These are phyloP conservation scores for Pythium oligandrum DNA, from an alignment of 352 stramenopile genomes.

Conservation along the genomic window DNA sequence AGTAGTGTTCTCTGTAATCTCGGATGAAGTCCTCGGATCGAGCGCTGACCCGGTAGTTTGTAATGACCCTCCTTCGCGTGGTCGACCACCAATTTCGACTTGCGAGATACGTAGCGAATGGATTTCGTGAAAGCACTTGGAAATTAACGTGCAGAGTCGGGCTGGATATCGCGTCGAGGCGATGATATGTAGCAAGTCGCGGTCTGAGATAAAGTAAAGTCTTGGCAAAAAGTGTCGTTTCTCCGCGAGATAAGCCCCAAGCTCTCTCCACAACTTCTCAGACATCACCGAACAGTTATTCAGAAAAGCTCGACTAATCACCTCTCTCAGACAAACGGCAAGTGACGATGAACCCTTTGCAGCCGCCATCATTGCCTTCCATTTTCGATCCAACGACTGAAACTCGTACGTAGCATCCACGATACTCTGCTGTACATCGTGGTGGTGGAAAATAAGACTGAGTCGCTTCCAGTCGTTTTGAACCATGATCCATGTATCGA, in stretches of 20 bases:
- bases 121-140: conserved; percentile 50
- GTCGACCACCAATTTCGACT: conserved; percentile 5
- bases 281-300: conserved; percentile 31
- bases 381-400: conserved; percentile 59
- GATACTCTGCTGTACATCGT: conserved; percentile 55
- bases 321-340: conserved; percentile 47
- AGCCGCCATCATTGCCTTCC: conserved; percentile 60
- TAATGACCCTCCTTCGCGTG: not conserved
- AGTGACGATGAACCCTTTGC: conserved; percentile 43
- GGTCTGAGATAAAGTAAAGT: conserved; percentile 62
- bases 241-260: conserved; percentile 48
- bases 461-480: conserved; percentile 52
- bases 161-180: conserved; percentile 30
- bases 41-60: too few relatives aligned
- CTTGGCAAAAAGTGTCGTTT: conserved; percentile 54
- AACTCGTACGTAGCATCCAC: conserved; percentile 52
- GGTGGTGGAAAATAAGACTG: conserved; percentile 35
- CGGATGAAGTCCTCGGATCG: too few relatives aligned
- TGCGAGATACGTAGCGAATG: conserved; percentile 22
- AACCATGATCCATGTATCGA: conserved; percentile 49
- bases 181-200: conserved; percentile 54
- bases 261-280: conserved; percentile 52
- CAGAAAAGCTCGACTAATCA: conserved; percentile 53
- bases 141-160: conserved; percentile 32
- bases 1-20: conserved; percentile 7